These are phyloP conservation scores for Fusarium acutatum DNA, from an alignment of 2,329 filamentous ascomycete species.

Conservation along the genomic window DNA sequence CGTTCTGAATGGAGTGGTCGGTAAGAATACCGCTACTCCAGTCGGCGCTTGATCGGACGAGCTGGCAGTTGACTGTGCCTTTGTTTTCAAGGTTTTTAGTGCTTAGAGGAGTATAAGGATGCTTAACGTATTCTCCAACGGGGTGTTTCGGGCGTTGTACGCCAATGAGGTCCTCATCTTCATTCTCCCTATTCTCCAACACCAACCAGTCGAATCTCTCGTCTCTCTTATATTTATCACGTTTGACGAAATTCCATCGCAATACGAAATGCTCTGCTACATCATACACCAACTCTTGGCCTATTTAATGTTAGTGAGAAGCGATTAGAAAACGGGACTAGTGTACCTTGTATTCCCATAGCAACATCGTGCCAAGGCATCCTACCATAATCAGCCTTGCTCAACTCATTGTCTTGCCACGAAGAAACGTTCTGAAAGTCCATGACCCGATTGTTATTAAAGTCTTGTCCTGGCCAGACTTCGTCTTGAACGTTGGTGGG, in stretches of 20 bases:
- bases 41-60: slow-evolving; percentile 89
- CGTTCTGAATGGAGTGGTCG: slow-evolving; percentile 88
- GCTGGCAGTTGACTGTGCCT: slow-evolving; percentile 81
- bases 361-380: slow-evolving; percentile 99
- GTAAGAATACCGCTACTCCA: slow-evolving; percentile 92
- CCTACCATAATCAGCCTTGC: slow-evolving; percentile 88
- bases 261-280: slow-evolving; percentile 95
- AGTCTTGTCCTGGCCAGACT: slow-evolving; percentile 95
- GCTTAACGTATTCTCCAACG: slow-evolving; percentile 85
- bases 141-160: slow-evolving; percentile 91
- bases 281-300: slow-evolving; percentile 71
- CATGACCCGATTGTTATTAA: slow-evolving; percentile 97
- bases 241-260: slow-evolving; percentile 96
- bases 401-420: slow-evolving; percentile 93
- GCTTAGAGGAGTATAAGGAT: slow-evolving; percentile 76
- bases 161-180: slow-evolving; percentile 85
- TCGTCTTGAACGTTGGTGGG: slow-evolving; percentile 83
- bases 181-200: slow-evolving; percentile 77
- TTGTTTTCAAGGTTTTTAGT: slow-evolving; percentile 70
- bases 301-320: no score
- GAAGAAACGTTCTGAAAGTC: slow-evolving; percentile 92
- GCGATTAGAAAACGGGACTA: no score
- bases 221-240: slow-evolving; percentile 97
- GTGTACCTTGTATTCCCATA: slow-evolving; percentile 10
- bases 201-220: slow-evolving; percentile 84